Evolutionary conservation across 2,329 filamentous ascomycete species (phyloP), one percentile per base, ranked within the genome.

Genomic region (Cordyceps militaris): DNA sequence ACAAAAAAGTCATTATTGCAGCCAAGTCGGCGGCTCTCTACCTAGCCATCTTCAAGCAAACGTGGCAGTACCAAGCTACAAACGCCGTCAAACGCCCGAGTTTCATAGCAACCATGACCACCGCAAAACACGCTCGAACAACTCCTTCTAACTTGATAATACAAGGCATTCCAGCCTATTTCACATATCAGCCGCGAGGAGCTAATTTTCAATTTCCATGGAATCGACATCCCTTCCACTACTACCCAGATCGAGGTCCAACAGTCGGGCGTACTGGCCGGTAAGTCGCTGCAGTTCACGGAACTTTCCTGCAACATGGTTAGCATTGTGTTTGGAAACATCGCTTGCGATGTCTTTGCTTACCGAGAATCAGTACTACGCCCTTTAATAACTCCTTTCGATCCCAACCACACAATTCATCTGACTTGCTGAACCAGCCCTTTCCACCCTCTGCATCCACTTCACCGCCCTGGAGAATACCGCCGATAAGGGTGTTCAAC

Each of bases 261-360:
- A 76, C n/a, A 91, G 76, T 62, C 89, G 85, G 13, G 93, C 93
- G 70, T 97, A 97, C 61, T 95, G 93, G 26, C 97, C 89, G n/a
- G 91, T 96, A 43, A 97, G 82, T 26, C 94, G 83, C 71, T 99
- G 94, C 30, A 99, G 78, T 69, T 97, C 95, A 58, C 94, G 86
- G 73, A 94, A 93, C 85, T 97, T 97, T 60, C 91, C 91, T 96
- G 64, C 40, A 57, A 4, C 34, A 3, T 10, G 47, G 66, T 78
- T 70, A 79, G 72, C 43, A 55, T 11, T 24, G 32, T n/a, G 44
- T 13, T 40, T 21, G 9, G 16, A 21, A 38, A 19, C 16, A 44
- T 11, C 28, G 28, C 36, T 5, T 42, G n/a, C 24, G 21, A 32
- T 26, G 16, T 55, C 30, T 14, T 51, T 38, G 79, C 84, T 73